Percentiles rank a stretch among this genome's conserved stretches.
Evolutionary conservation across 345 rosid species (phyloP).

Genomic region (Hibiscus tridactylites): DNA sequence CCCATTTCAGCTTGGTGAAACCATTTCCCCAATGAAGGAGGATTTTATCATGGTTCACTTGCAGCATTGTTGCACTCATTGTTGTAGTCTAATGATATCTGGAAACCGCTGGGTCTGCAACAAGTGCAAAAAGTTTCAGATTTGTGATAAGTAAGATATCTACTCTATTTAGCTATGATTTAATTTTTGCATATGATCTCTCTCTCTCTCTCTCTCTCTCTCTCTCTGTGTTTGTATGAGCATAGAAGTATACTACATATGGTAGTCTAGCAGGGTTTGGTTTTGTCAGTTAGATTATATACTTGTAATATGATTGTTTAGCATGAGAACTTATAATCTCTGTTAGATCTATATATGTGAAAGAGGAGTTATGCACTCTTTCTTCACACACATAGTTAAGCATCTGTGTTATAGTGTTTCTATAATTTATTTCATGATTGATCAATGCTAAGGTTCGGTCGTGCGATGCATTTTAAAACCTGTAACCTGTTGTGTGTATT

Average conservation of each 20-base stretch:
- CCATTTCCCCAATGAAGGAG: slow-evolving; percentile 96
- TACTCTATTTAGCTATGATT: slow-evolving; percentile 7
- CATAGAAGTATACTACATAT: background rate
- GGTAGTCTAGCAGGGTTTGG: background rate
- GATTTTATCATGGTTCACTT: slow-evolving; percentile 99
- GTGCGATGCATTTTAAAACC: background rate
- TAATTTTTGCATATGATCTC: background rate
- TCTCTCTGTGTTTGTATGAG: background rate
- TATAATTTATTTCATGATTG: background rate
- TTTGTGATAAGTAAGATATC: slow-evolving; percentile 78
- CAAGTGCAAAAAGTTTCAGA: slow-evolving; percentile 86
- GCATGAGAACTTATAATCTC: background rate
- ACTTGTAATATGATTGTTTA: background rate
- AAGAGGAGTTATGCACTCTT: background rate
- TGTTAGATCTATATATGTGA: background rate
- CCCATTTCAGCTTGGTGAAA: slow-evolving; percentile 87
- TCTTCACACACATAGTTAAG: background rate
- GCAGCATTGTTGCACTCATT: slow-evolving; percentile 86
- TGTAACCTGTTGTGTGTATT: background rate
- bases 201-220: too few species aligned
- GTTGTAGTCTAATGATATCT: slow-evolving; percentile 81
- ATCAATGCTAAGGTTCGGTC: background rate
- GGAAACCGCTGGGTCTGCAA: slow-evolving; percentile 89
- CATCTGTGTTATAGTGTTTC: background rate
- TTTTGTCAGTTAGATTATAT: background rate